These are phyloP conservation scores for Phytophthora syringae DNA, from an alignment of 352 stramenopile species.

Conservation along the genomic window DNA sequence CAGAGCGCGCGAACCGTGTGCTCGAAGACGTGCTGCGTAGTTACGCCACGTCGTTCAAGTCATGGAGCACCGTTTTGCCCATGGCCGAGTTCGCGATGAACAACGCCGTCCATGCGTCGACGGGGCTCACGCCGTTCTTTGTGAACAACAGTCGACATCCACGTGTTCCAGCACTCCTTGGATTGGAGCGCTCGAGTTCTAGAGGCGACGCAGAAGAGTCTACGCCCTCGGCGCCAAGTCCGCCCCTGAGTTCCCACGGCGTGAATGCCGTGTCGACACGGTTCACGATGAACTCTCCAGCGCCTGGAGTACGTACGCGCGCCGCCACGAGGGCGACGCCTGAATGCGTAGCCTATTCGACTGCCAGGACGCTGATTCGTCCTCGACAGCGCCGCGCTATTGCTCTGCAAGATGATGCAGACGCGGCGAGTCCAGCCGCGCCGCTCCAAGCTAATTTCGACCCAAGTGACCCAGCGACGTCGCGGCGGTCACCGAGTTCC, in stretches of 20 bases:
- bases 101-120: slow-evolving; percentile 27
- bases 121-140: slow-evolving; percentile 1
- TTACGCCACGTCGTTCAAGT: slow-evolving; percentile 11
- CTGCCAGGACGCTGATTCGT: not conserved
- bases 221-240: not conserved
- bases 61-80: slow-evolving; percentile 24
- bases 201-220: not conserved
- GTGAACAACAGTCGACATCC: not conserved
- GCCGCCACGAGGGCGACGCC: not conserved
- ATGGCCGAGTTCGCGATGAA: slow-evolving; percentile 31
- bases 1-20: slow-evolving; percentile 31
- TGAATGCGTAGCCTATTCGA: not conserved
- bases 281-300: not conserved
- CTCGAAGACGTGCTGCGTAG: slow-evolving; percentile 27
- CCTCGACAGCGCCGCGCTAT: too few relatives aligned
- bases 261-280: not conserved
- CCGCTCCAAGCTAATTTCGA: not conserved
- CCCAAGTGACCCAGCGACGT: not conserved
- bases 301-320: not conserved
- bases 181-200: not conserved
- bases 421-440: not conserved
- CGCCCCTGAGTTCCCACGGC: not conserved
- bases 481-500: not conserved
- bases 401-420: too few relatives aligned
- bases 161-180: not conserved